Percentiles rank a stretch among this genome's conserved stretches.
These are phyloP conservation scores for Hemisphaericaspora xylofermentans DNA, from an alignment of 1,139 yeast genomes.

Conservation along the genomic window DNA sequence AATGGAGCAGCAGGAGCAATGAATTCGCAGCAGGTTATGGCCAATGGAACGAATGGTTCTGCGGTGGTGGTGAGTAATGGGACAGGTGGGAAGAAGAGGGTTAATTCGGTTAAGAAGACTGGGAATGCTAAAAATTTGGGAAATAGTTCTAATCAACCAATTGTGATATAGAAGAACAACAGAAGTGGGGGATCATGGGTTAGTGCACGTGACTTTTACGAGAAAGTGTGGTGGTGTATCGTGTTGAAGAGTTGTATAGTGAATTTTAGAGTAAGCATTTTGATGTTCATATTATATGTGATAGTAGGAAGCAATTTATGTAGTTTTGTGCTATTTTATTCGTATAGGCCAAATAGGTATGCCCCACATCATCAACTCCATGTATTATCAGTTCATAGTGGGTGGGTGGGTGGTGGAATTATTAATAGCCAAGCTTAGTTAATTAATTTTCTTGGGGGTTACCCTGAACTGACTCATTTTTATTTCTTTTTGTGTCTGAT, in stretches of 20 bases:
- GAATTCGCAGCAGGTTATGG: no score
- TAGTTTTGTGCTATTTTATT: no score
- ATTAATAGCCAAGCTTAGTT: no score
- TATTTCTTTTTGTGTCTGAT: slow-evolving; percentile 3
- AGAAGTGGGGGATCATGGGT: neutral
- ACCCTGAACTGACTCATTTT: slow-evolving; percentile 24
- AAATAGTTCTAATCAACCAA: slow-evolving; percentile 8
- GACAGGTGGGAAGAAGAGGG: slow-evolving; percentile 4
- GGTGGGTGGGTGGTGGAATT: no score
- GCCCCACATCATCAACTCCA: no score
- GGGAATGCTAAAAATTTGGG: slow-evolving; percentile 8
- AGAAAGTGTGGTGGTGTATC: neutral
- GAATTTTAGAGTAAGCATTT: neutral
- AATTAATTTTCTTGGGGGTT: slow-evolving; percentile 11
- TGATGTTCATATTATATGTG: no score
- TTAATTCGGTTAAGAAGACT: slow-evolving; percentile 6
- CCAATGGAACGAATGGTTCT: slow-evolving; percentile 3
- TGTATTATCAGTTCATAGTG: no score
- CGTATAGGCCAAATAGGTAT: no score
- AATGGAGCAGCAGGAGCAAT: no score
- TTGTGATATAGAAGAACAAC: slow-evolving; percentile 7
- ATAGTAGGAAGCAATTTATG: no score
- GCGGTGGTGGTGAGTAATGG: neutral
- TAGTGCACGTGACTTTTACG: neutral
- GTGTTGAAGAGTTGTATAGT: neutral